These are phyloP conservation scores for Athelia sp. DNA, from an alignment of 1,284 basidiomycete species.

Conservation along the genomic window DNA sequence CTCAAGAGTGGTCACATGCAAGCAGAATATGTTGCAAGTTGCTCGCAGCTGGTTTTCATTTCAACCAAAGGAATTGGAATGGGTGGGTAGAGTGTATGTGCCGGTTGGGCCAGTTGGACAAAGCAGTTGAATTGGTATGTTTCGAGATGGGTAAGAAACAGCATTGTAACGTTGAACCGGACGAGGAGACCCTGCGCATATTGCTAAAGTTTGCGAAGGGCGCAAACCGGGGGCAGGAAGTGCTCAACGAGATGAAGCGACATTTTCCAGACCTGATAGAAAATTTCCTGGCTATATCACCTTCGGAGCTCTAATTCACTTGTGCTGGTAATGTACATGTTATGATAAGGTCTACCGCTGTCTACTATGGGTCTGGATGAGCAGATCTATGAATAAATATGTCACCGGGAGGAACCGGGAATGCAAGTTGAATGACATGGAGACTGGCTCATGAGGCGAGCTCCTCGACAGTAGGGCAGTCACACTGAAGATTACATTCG, in stretches of 20 bases:
- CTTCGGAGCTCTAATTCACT: background rate
- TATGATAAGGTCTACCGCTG: constrained; percentile 14
- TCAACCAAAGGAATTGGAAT: constrained; percentile 70
- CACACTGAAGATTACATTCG: constrained; percentile 49
- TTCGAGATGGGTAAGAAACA: constrained; percentile 52
- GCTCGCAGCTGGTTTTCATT: constrained; percentile 40
- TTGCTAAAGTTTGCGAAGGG: constrained; percentile 49
- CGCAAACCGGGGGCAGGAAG: constrained; percentile 36
- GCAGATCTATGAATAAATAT: constrained; percentile 30
- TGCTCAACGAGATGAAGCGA: constrained; percentile 41
- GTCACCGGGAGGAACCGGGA: constrained; percentile 37
- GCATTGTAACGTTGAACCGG: constrained; percentile 35
- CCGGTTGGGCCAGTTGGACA: constrained; percentile 59
- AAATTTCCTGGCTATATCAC: constrained; percentile 18
- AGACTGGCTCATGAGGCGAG: constrained; percentile 33
- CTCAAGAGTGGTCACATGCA: constrained; percentile 46
- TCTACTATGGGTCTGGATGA: constrained; percentile 36
- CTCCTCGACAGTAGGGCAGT: constrained; percentile 88
- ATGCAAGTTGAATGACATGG: no score
- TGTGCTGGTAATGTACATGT: constrained; percentile 1
- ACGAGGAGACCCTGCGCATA: constrained; percentile 43
- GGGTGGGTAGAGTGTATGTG: constrained; percentile 87
- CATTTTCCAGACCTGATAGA: constrained; percentile 55
- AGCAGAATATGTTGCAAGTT: constrained; percentile 49
- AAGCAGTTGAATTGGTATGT: constrained; percentile 65